Percentiles rank a stretch among this genome's conserved stretches.
Evolutionary conservation across 768 basidiomycete genomes (phyloP).

Genomic region (Gelatoporia subvermispora): DNA sequence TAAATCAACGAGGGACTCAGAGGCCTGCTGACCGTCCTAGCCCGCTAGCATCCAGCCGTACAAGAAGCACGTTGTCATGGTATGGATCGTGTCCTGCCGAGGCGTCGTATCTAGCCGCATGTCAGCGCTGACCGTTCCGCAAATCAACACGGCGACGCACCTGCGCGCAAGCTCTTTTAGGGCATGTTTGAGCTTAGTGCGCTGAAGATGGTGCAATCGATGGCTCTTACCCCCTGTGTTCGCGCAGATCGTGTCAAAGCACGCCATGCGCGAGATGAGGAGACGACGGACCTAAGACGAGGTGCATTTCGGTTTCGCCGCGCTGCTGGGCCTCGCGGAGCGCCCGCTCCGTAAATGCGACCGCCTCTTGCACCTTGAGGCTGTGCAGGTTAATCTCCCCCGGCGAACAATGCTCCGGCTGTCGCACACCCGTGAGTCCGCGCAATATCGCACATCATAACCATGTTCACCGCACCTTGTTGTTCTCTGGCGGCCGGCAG

Average conservation of each 20-base stretch:
- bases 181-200: conserved; percentile 88
- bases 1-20: too few relatives aligned
- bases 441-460: background rate
- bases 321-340: conserved; percentile 60
- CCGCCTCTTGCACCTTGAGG: conserved; percentile 90
- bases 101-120: too few relatives aligned
- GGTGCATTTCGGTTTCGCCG: conserved; percentile 59
- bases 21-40: too few relatives aligned
- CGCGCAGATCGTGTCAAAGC: background rate
- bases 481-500: conserved; percentile 52
- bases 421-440: background rate
- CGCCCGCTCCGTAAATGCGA: conserved; percentile 64
- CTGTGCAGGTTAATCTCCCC: conserved; percentile 90
- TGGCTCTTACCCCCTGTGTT: conserved; percentile 65
- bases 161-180: conserved; percentile 83
- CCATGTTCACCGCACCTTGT: conserved; percentile 41
- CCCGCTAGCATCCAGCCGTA: too few relatives aligned
- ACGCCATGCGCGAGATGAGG: background rate
- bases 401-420: conserved; percentile 50
- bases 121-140: too few relatives aligned
- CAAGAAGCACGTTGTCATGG: too few relatives aligned
- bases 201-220: conserved; percentile 69
- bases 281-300: conserved; percentile 74
- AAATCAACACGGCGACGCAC: conserved; percentile 33
- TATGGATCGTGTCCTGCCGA: too few relatives aligned